Evolutionary conservation across 2,329 filamentous ascomycete genomes (phyloP), one percentile per base, ranked within the genome.

Genomic region (Immersiporthe knoxdaviesiana): DNA sequence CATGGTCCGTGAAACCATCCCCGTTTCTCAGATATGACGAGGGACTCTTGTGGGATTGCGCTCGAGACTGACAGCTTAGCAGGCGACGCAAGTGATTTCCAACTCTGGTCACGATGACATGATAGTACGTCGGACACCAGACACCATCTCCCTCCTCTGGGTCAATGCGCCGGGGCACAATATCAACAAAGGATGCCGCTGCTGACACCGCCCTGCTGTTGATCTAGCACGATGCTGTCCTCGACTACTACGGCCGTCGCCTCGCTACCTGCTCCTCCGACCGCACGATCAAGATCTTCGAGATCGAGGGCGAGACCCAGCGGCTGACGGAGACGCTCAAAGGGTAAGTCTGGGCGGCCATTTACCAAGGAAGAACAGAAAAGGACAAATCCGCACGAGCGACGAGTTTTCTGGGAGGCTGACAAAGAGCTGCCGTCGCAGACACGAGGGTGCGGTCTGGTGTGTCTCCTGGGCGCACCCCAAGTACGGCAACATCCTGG

Each of bases 261-360:
- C 89, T 99, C 75, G 96, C 96, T 72, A 99, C 96, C 74, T 98
- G 96, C 82, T 97, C 94, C 47, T 97, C 95, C 74, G 96, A 99
- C 83, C 94, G 96, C 79, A 98, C 95, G 62, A 97, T 99, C 85
- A 98, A 98, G 85, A 98, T 99, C 78, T 99, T 97, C 79, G 96
- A 99, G 82, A 91, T 99, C 68, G 95, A 98, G 77, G 93, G 94
- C 77, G 94, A 98, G 76, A 88, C 91, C 74, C 95, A 99, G 82
- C 89, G 92, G 73, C 84, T 98, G 75, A 88, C 93, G 44, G 95
- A 98, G 83, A 99, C 96, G 35, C 84, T 99, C 74, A 97, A 97
- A 83, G 95, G 95, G 93, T 97, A 87, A 77, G 84, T 78, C 27
- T 32, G 50, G 50, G 12, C 35, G 21, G 18, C n/a, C 54, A 56